Evolutionary conservation across 257 asterid species (phyloP).

Genomic region (Avicennia marina): DNA sequence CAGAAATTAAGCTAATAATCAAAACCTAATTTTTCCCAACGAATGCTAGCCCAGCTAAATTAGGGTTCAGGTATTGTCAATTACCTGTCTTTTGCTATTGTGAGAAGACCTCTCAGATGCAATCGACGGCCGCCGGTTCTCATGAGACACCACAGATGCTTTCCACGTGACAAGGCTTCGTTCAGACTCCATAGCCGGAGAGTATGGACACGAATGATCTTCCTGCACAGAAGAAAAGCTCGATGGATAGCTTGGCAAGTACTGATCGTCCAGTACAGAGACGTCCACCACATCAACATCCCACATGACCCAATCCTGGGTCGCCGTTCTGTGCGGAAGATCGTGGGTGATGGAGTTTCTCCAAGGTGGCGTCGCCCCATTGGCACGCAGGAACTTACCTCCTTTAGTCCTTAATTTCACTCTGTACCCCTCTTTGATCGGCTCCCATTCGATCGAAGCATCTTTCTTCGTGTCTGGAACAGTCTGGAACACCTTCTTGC

Average conservation of each 20-base stretch:
- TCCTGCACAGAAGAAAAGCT: conserved; percentile 25
- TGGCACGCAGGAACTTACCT: conserved; percentile 51
- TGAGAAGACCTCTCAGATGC: conserved; percentile 19
- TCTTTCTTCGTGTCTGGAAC: conserved; percentile 11
- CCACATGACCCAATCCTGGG: conserved; percentile 68
- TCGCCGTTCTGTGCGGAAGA: conserved; percentile 51
- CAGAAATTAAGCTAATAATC: not conserved
- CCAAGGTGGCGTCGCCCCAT: conserved; percentile 68
- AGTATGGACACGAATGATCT: conserved; percentile 14
- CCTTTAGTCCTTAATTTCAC: conserved; percentile 46
- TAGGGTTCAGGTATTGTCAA: too few relatives aligned
- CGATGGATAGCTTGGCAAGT: conserved; percentile 30
- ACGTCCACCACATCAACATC: conserved; percentile 51
- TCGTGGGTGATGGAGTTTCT: conserved; percentile 65
- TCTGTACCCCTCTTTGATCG: conserved; percentile 45
- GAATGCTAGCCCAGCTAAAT: too few relatives aligned
- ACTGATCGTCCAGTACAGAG: conserved; percentile 22
- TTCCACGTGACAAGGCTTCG: too few relatives aligned
- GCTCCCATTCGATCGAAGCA: conserved; percentile 52
- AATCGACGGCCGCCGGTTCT: conserved; percentile 40
- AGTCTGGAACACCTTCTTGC: conserved; percentile 41
- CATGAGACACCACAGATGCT: too few relatives aligned
- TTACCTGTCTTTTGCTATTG: conserved; percentile 23
- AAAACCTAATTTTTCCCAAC: not conserved
- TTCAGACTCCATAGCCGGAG: conserved; percentile 16